phyloP scores from a whole-genome alignment of 306 rosid species.

The Prunus mira region DNA sequence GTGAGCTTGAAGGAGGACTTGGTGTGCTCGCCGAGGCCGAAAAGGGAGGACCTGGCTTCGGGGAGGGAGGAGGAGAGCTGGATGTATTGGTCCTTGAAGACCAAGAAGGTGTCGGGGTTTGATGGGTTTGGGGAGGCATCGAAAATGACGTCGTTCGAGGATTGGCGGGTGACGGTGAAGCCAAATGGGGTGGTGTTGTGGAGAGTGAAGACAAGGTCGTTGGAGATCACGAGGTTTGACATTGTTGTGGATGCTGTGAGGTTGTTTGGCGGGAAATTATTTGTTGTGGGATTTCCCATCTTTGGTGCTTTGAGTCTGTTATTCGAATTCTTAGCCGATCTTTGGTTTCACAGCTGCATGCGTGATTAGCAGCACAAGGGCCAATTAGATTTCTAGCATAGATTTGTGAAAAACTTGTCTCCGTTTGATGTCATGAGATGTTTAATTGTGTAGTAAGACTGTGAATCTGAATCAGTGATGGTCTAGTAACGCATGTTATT shows the following conservation, averaged over 20 bases:
- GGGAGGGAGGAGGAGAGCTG: constrained; percentile 74
- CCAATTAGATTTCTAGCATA: background rate
- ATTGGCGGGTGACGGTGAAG: constrained; percentile 58
- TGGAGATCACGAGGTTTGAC: constrained; percentile 6
- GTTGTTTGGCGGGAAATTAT: constrained; percentile 40
- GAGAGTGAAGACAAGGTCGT: constrained; percentile 61
- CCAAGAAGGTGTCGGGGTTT: constrained; percentile 37
- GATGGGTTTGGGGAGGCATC: constrained; percentile 40
- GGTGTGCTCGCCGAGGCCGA: constrained; percentile 79
- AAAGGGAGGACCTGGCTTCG: constrained; percentile 41
- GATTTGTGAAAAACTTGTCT: background rate
- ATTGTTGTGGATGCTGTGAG: background rate
- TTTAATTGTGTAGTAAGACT: background rate
- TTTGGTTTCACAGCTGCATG: constrained; percentile 45
- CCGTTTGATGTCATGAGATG: background rate
- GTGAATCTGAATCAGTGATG: background rate
- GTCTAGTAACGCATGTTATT: too few relatives aligned
- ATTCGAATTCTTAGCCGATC: constrained; percentile 58
- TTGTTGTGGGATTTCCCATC: constrained; percentile 76
- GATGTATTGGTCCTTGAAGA: constrained; percentile 74
- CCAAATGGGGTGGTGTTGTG: constrained; percentile 66
- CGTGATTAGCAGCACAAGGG: background rate
- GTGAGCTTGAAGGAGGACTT: constrained; percentile 56
- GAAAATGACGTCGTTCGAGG: constrained; percentile 58
- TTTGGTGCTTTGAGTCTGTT: constrained; percentile 39